Evolutionary conservation across 2,329 filamentous ascomycete species (phyloP).

Genomic region (Cladosporium cucumerinum): DNA sequence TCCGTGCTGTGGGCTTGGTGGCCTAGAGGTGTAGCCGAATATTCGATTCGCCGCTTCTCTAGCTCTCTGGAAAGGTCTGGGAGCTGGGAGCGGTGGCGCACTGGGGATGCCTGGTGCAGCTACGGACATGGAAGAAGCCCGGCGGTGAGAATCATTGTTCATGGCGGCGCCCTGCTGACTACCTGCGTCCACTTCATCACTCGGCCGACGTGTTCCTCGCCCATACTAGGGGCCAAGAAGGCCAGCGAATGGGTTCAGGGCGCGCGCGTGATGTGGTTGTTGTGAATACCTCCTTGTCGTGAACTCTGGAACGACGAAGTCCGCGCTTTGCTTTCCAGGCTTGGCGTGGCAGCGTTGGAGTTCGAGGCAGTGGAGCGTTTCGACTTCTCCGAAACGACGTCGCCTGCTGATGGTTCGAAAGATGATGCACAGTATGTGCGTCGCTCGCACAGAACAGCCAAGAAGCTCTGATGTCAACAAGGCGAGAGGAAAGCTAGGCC

Average conservation of each 20-base stretch:
- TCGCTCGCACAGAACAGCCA: not conserved
- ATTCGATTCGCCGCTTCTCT: slow-evolving; percentile 33
- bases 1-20: slow-evolving; percentile 25
- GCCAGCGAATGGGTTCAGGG: not conserved
- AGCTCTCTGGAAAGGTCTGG: slow-evolving; percentile 30
- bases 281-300: not conserved
- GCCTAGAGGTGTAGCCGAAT: slow-evolving; percentile 29
- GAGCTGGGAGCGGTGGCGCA: slow-evolving; percentile 26
- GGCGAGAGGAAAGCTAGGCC: not conserved
- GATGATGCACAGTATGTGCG: not conserved
- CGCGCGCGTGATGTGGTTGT: not conserved
- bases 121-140: slow-evolving; percentile 9
- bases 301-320: not conserved
- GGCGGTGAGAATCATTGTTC: slow-evolving; percentile 12
- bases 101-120: slow-evolving; percentile 15
- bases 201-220: not conserved
- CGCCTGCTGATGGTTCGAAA: not conserved
- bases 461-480: not conserved
- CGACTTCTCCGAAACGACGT: not conserved
- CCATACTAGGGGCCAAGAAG: not conserved
- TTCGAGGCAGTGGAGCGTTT: not conserved
- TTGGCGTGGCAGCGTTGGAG: not conserved
- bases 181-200: slow-evolving; percentile 10
- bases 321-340: not conserved
- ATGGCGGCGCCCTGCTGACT: slow-evolving; percentile 15